Base-by-base conservation (phyloP, 768 basidiomycete species). In the Infundibulicybe gibba region DNA sequence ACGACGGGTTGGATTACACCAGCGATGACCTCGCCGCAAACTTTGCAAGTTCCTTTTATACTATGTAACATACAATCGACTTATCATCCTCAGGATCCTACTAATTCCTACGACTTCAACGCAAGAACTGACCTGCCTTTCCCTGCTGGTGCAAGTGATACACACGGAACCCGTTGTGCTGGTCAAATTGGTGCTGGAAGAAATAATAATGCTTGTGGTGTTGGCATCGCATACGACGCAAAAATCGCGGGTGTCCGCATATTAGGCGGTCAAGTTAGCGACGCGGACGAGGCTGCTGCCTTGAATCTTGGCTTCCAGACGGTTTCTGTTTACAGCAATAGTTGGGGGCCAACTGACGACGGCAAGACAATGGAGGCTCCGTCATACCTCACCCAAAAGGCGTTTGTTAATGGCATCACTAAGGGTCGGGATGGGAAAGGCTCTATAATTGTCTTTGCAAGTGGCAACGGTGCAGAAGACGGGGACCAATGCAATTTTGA, bases 401-500 rank as follows among this genome's bases (percentile, higher is more conserved):
- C 95, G 9, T 83, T 99, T 54, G 69, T 98, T 32, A 95, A 97
- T 53, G 97, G 97, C 17, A 81, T 97, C 31, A 86, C 88, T 63
- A 85, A 89, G 31, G 97, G 97, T 1, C 81, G 97, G 35, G 77
- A 69, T 15, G 93, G 94, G 11, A 92, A 90, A 59, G 97, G 97
- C 0, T 92, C 88, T 17, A 75, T 99, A 49, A 98, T 88, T 54
- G 97, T 98, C 15, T 98, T 98, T 60, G 97, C 97, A 2, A 94
- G 91, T 47, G 97, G 97, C 0, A 99, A 99, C 58, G 97, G 97
- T 9, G 97, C 90, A 32, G 77, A 75, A 8, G 75, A 79, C 48
- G 91, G 87, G 11, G 97, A 99, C 61, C 95, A 98, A 64, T 98
- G 97, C 73, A 99, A 99, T 64, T 98, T 97, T 60, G 95, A 98